Evolutionary conservation across 2,329 filamentous ascomycete genomes (phyloP).

Genomic region (Thelonectria rubi): DNA sequence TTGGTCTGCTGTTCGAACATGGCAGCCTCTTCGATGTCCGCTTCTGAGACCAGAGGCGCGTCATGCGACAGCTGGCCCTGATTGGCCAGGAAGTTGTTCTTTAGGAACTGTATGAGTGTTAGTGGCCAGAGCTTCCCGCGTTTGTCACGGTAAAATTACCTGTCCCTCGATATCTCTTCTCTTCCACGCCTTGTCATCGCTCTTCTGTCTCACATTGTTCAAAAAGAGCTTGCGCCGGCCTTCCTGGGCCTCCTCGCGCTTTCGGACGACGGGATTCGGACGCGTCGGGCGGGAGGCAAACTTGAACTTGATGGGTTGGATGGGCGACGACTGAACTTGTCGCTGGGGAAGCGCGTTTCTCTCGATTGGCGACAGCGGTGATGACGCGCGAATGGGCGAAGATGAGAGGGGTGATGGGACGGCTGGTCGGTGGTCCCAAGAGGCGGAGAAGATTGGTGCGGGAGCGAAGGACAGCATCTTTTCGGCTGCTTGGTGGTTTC

Average conservation of each 20-base stretch:
- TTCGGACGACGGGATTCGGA: conserved; percentile 69
- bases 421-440: conserved; percentile 57
- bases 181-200: conserved; percentile 68
- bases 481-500: conserved; percentile 40
- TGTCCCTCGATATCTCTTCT: conserved; percentile 69
- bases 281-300: conserved; percentile 66
- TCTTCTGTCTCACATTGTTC: conserved; percentile 69
- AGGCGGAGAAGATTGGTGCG: conserved; percentile 54
- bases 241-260: conserved; percentile 70
- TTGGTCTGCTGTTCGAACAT: conserved; percentile 45
- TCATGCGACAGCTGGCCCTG: conserved; percentile 47
- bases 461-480: conserved; percentile 55
- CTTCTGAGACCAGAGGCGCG: conserved; percentile 55
- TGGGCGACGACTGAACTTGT: conserved; percentile 57
- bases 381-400: conserved; percentile 64
- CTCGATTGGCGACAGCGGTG: conserved; percentile 56
- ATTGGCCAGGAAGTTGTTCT: conserved; percentile 47
- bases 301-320: conserved; percentile 54
- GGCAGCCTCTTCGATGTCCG: conserved; percentile 62
- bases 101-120: conserved; percentile 45
- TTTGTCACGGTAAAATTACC: conserved; percentile 34
- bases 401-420: conserved; percentile 67
- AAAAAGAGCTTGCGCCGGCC: conserved; percentile 74
- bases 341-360: conserved; percentile 53
- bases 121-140: conserved; percentile 6